A percentile compares a stretch with the other conserved stretches of the same genome.
These are phyloP conservation scores for Dianthus caryophyllus DNA, from an alignment of 148 eudicot species.

Conservation along the genomic window DNA sequence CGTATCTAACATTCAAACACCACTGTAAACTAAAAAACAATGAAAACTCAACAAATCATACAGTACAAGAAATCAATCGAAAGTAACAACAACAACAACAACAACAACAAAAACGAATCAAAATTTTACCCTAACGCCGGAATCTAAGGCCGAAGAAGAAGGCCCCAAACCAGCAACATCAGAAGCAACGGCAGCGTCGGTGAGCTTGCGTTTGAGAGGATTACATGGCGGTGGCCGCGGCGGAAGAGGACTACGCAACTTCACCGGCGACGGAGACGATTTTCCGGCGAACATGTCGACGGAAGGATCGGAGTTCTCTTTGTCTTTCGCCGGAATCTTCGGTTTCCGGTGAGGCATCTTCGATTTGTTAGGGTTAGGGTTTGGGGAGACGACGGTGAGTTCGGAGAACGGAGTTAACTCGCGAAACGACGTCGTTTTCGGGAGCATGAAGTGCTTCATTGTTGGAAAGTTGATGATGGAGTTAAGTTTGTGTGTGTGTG, in stretches of 20 bases:
- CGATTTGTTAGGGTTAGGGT: constrained; percentile 27
- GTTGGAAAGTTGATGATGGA: not conserved
- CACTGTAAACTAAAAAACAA: not conserved
- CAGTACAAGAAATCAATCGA: not conserved
- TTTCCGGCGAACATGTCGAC: constrained; percentile 13
- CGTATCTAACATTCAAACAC: no score
- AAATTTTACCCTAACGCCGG: constrained; percentile 66
- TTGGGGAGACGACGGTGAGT: constrained; percentile 24
- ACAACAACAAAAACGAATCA: not conserved
- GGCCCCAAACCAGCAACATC: constrained; percentile 17
- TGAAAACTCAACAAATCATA: not conserved
- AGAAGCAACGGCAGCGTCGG: constrained; percentile 12
- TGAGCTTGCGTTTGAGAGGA: constrained; percentile 26
- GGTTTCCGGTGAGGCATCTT: constrained; percentile 40
- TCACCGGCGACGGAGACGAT: constrained; percentile 21
- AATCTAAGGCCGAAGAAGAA: constrained; percentile 44
- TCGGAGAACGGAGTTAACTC: constrained; percentile 21
- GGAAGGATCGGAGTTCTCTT: constrained; percentile 57
- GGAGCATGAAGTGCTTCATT: constrained; percentile 70
- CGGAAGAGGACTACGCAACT: constrained; percentile 24
- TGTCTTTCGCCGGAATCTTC: constrained; percentile 32
- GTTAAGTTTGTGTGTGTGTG: not conserved
- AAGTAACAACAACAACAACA: not conserved
- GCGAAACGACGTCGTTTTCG: constrained; percentile 33
- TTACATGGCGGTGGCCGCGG: constrained; percentile 23